These are phyloP conservation scores for Nemania diffusa DNA, from an alignment of 2,329 filamentous ascomycete species.

Conservation along the genomic window DNA sequence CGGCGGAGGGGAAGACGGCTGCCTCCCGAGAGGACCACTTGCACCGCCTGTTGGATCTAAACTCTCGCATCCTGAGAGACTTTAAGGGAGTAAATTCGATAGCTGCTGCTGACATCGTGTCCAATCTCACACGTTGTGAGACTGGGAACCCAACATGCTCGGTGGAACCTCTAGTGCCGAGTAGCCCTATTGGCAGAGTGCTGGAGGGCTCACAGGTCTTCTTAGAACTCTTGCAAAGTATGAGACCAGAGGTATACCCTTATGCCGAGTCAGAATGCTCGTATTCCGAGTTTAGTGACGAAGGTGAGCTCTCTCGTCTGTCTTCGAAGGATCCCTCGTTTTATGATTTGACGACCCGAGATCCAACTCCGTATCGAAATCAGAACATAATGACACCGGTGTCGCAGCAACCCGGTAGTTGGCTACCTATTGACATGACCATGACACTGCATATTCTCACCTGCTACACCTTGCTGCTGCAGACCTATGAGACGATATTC, in stretches of 20 bases:
- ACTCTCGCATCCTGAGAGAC: conserved; percentile 7
- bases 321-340: not conserved
- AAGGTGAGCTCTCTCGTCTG: conserved; percentile 1
- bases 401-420: not conserved
- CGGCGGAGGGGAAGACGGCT: not conserved
- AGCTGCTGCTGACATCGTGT: conserved; percentile 1
- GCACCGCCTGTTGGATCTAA: conserved; percentile 4
- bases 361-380: not conserved
- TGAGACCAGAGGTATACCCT: not conserved
- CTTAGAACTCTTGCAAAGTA: not conserved
- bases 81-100: conserved; percentile 1
- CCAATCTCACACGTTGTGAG: not conserved
- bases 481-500: conserved; percentile 1
- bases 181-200: conserved; percentile 3
- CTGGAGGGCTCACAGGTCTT: conserved; percentile 8
- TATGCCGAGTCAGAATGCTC: conserved; percentile 14
- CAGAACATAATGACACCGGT: not conserved
- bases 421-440: not conserved
- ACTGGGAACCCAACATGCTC: not conserved
- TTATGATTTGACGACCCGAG: not conserved
- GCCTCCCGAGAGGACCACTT: not conserved
- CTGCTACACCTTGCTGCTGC: conserved; percentile 7
- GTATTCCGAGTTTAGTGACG: conserved; percentile 12
- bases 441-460: conserved; percentile 9
- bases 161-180: not conserved